Conservation (phyloP, 1,139 yeast genomes). For the Scheffersomyces parashehatae region DNA sequence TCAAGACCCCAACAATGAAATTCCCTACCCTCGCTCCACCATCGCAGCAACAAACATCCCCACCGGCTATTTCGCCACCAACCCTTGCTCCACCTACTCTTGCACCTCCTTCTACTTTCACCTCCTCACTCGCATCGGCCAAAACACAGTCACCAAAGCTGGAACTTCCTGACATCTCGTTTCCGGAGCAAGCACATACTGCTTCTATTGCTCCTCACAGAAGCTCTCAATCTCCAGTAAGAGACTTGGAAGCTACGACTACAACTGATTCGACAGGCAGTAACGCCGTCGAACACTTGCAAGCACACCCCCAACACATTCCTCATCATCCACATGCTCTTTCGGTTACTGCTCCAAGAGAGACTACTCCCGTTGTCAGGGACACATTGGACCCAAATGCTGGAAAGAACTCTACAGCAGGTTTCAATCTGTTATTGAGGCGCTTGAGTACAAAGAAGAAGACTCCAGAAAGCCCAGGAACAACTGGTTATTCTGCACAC, state of each 20-base stretch:
- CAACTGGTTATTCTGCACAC: no score
- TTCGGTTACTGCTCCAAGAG: constrained; percentile 22
- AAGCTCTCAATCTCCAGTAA: constrained; percentile 16
- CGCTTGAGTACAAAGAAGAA: constrained; percentile 38
- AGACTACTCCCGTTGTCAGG: constrained; percentile 7
- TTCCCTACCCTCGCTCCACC: no score
- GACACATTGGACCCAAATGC: constrained; percentile 38
- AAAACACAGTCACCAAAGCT: no score
- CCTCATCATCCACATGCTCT: constrained; percentile 35
- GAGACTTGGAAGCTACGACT: constrained; percentile 6
- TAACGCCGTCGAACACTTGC: no score
- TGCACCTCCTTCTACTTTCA: no score
- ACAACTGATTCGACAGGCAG: constrained; percentile 7
- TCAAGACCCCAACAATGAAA: no score
- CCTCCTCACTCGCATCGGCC: no score
- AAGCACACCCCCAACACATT: constrained; percentile 6
- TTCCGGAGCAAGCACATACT: constrained; percentile 74
- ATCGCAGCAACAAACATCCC: no score
- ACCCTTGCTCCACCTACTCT: no score
- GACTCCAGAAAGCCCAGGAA: no score
- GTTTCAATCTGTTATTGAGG: constrained; percentile 41
- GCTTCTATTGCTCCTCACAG: constrained; percentile 31
- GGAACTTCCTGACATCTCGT: constrained; percentile 19
- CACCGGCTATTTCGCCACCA: no score
- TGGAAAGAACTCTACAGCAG: constrained; percentile 22